Evolutionary conservation across 176 grass and related monocot species (phyloP).

Genomic region (Oryza glaberrima): DNA sequence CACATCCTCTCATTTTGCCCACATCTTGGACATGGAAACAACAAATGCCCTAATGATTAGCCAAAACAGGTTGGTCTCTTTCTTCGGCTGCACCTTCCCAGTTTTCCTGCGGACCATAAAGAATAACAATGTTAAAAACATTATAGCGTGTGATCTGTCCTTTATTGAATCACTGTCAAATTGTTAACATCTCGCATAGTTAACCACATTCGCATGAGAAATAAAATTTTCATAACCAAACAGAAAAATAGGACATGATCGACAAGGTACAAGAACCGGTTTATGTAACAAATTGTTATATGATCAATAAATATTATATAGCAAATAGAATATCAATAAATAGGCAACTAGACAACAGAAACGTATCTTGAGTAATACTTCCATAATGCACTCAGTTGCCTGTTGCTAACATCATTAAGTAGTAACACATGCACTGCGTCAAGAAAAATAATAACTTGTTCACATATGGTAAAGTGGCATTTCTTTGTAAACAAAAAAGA

Average conservation of each 20-base stretch:
- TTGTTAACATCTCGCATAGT: neutral
- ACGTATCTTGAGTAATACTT: neutral
- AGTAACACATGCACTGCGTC: neutral
- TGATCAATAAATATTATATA: neutral
- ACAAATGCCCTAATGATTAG: conserved; percentile 61
- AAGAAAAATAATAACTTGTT: neutral
- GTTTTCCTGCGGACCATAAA: conserved; percentile 42
- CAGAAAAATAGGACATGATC: neutral
- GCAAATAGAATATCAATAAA: conserved; percentile 10
- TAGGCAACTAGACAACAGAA: neutral
- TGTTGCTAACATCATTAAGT: neutral
- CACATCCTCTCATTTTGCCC: conserved; percentile 46
- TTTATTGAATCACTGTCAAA: neutral
- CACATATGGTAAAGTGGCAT: neutral
- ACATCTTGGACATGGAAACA: conserved; percentile 55
- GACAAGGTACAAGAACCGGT: neutral
- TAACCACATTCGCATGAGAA: neutral
- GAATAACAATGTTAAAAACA: conserved; percentile 14
- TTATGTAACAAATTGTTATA: neutral
- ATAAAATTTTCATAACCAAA: neutral
- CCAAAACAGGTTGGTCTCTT: conserved; percentile 62
- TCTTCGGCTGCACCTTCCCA: conserved; percentile 38
- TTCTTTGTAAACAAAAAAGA: neutral
- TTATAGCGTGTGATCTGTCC: neutral
- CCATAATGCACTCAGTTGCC: neutral